Percentiles rank a stretch among this genome's conserved stretches.
Evolutionary conservation across 331 rosid genomes (phyloP).

Genomic region (Rhamnella rubrinervis): DNA sequence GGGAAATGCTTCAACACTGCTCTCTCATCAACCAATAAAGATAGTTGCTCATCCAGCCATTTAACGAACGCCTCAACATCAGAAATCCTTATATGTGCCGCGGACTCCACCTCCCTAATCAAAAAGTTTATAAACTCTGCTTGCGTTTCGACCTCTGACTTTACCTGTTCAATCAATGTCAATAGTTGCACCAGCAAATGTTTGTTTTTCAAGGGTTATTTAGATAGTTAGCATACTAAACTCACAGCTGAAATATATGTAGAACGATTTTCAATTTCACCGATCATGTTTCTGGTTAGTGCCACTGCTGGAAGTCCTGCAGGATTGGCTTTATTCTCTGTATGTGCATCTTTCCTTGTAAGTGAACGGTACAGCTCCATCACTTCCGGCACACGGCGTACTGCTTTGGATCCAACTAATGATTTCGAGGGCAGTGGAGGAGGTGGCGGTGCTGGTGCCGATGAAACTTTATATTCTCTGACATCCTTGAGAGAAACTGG

Average conservation of each 20-base stretch:
- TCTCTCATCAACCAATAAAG: slow-evolving; percentile 77
- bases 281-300: slow-evolving; percentile 87
- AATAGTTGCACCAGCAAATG: not conserved
- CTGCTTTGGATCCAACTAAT: slow-evolving; percentile 47
- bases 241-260: slow-evolving; percentile 76
- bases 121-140: slow-evolving; percentile 65
- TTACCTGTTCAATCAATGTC: slow-evolving; percentile 53
- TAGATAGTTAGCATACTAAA: slow-evolving; percentile 1
- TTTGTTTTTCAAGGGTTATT: too few relatives aligned
- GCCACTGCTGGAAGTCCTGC: slow-evolving; percentile 60
- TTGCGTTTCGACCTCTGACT: slow-evolving; percentile 78
- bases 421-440: slow-evolving; percentile 69
- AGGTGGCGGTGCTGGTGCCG: slow-evolving; percentile 51
- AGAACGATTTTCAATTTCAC: slow-evolving; percentile 92
- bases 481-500: slow-evolving; percentile 37
- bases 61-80: slow-evolving; percentile 81
- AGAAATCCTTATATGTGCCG: slow-evolving; percentile 47
- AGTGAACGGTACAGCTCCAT: slow-evolving; percentile 81
- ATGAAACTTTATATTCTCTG: slow-evolving; percentile 34
- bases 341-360: slow-evolving; percentile 58
- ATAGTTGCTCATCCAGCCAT: slow-evolving; percentile 75
- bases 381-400: slow-evolving; percentile 89
- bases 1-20: slow-evolving; percentile 87
- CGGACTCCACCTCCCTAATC: slow-evolving; percentile 59
- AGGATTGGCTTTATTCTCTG: slow-evolving; percentile 44